A percentile compares a stretch with the other conserved stretches of the same genome.
Conservation (phyloP, 176 grass and related monocot genomes). For the Bonia amplexicaulis region DNA sequence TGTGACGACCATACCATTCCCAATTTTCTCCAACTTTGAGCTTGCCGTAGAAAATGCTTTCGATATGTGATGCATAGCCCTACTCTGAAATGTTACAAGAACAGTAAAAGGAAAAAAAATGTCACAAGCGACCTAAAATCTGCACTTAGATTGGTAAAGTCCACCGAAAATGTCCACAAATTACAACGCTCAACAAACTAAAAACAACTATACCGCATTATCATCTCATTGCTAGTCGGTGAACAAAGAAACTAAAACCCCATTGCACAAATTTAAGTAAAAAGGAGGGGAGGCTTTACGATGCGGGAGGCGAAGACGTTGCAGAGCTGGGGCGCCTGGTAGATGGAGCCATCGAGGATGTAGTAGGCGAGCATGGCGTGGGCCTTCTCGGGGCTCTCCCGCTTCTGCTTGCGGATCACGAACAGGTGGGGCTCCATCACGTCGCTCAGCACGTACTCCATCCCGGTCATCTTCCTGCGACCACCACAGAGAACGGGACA, state of each 20-base stretch:
- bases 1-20: constrained; percentile 48
- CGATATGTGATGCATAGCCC: constrained; percentile 87
- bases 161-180: neutral
- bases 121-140: neutral
- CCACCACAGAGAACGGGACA: neutral
- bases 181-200: neutral
- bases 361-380: constrained; percentile 75
- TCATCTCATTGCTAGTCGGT: neutral
- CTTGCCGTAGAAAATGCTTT: constrained; percentile 78
- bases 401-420: constrained; percentile 94
- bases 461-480: constrained; percentile 85
- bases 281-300: constrained; percentile 27
- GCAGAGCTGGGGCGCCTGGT: constrained; percentile 96
- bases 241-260: neutral
- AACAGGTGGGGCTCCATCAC: constrained; percentile 96
- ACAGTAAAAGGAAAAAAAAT: neutral
- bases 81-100: constrained; percentile 51
- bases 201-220: neutral
- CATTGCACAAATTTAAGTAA: neutral
- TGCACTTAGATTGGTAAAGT: neutral
- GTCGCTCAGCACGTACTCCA: constrained; percentile 86
- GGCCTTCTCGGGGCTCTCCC: constrained; percentile 69
- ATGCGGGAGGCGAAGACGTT: constrained; percentile 91
- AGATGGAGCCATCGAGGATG: constrained; percentile 94
- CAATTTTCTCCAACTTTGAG: constrained; percentile 85